Evolutionary conservation across 2,329 filamentous ascomycete genomes (phyloP).

Genomic region (Septoria linicola): DNA sequence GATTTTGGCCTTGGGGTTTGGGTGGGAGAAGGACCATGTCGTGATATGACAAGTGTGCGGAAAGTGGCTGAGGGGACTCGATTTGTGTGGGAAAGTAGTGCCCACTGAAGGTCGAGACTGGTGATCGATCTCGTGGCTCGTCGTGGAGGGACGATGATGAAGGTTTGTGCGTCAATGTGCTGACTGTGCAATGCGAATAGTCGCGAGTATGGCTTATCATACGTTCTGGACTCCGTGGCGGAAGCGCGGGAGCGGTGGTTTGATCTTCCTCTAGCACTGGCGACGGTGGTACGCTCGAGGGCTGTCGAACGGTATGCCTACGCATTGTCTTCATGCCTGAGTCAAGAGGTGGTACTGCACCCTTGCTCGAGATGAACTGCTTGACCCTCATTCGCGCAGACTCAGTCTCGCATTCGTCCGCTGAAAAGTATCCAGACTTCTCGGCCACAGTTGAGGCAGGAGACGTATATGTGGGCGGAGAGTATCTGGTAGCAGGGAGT

Average conservation of each 20-base stretch:
- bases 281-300: constrained; percentile 22
- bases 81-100: not conserved
- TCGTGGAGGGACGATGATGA: constrained; percentile 21
- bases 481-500: constrained; percentile 23
- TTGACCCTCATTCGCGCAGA: constrained; percentile 21
- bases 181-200: constrained; percentile 12
- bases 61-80: not conserved
- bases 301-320: constrained; percentile 11
- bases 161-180: constrained; percentile 17
- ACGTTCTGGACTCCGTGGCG: constrained; percentile 25
- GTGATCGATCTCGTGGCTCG: constrained; percentile 19
- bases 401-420: constrained; percentile 18
- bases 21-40: constrained; percentile 1
- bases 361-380: constrained; percentile 27
- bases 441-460: constrained; percentile 3
- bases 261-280: constrained; percentile 24
- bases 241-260: constrained; percentile 19
- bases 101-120: constrained; percentile 15
- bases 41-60: not conserved
- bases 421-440: constrained; percentile 14
- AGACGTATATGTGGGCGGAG: constrained; percentile 14
- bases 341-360: constrained; percentile 26
- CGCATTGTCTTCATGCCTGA: constrained; percentile 25
- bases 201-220: constrained; percentile 14
- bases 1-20: not conserved